These are phyloP conservation scores for Kregervanrija pseudodelftensis DNA, from an alignment of 805 yeast genomes.

Conservation along the genomic window DNA sequence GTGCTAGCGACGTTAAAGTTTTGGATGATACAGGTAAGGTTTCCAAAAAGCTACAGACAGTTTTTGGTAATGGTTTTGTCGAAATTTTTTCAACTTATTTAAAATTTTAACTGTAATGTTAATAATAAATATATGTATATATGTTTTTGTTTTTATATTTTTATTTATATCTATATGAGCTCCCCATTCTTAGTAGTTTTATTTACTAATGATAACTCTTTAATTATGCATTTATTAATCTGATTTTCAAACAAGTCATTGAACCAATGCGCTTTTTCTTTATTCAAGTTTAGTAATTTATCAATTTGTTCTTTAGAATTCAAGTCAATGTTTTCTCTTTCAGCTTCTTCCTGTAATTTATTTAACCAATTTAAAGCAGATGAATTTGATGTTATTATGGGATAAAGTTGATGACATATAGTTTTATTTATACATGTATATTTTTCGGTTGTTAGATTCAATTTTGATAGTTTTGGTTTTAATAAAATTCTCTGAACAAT, in stretches of 20 bases:
- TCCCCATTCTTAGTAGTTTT: no score
- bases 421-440: conserved; percentile 57
- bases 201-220: no score
- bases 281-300: neutral
- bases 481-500: conserved; percentile 51
- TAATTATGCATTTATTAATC: no score
- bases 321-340: conserved; percentile 19
- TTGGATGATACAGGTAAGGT: conserved; percentile 5
- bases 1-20: conserved; percentile 8
- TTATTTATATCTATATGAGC: no score
- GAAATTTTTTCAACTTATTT: conserved; percentile 8
- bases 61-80: conserved; percentile 8
- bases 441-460: conserved; percentile 16
- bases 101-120: neutral
- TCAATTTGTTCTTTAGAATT: conserved; percentile 8
- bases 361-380: conserved; percentile 19
- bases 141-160: neutral
- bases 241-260: no score
- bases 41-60: conserved; percentile 1
- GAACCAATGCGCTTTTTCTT: no score
- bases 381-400: conserved; percentile 11
- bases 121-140: neutral
- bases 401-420: conserved; percentile 55
- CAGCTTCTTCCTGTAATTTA: conserved; percentile 23
- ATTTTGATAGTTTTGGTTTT: conserved; percentile 42